These are phyloP conservation scores for Ramaria rubella DNA, from an alignment of 768 basidiomycete species.

Conservation along the genomic window DNA sequence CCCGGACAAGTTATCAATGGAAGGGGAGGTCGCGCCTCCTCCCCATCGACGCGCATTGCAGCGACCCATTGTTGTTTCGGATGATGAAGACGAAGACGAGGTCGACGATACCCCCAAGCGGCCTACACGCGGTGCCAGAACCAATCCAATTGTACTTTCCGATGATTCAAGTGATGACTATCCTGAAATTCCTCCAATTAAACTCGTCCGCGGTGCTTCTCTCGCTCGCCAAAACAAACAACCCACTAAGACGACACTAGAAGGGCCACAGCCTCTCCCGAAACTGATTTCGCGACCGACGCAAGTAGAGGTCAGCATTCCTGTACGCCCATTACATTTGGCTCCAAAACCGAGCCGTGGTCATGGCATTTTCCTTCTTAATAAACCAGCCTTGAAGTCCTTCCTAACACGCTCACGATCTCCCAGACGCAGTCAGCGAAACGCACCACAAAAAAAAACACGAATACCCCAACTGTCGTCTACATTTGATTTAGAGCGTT, in stretches of 20 bases:
- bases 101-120: not conserved
- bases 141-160: slow-evolving; percentile 3
- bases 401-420: no score
- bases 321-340: not conserved
- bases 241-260: not conserved
- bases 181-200: not conserved
- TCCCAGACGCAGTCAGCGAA: not conserved
- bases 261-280: not conserved
- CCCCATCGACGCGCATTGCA: not conserved
- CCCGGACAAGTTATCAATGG: not conserved
- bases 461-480: not conserved
- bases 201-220: no score
- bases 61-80: slow-evolving; percentile 1
- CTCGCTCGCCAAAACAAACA: no score
- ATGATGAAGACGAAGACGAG: not conserved
- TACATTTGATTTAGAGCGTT: not conserved
- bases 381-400: not conserved
- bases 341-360: not conserved
- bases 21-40: not conserved
- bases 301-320: not conserved
- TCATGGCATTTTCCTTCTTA: not conserved
- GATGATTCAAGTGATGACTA: not conserved
- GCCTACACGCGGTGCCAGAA: not conserved
- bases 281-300: not conserved
- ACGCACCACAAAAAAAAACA: not conserved